Evolutionary conservation across 139 green algal genomes (phyloP).

Genomic region (Micromonas commoda): DNA sequence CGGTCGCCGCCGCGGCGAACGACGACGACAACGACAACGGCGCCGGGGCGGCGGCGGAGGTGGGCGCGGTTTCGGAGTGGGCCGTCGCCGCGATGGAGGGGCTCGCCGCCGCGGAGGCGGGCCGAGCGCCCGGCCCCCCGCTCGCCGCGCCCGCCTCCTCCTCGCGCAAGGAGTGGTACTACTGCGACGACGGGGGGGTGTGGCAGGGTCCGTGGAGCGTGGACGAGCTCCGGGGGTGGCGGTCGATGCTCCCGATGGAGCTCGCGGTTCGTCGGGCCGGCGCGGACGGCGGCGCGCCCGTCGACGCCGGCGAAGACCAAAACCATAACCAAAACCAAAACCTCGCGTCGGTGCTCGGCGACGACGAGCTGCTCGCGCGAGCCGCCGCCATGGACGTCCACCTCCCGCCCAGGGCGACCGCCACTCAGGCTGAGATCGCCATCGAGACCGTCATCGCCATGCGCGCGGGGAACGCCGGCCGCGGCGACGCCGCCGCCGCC

Average conservation of each 20-base stretch:
- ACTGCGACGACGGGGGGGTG: neutral
- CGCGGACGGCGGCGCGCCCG: neutral
- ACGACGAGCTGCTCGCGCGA: neutral
- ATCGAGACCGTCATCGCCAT: neutral
- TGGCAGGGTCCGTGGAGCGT: slow-evolving; percentile 11
- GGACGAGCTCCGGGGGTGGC: slow-evolving; percentile 2
- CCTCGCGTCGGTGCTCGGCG: slow-evolving; percentile 1
- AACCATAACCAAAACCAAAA: no score
- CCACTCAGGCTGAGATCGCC: neutral
- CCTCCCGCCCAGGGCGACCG: slow-evolving; percentile 1
- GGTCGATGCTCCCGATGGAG: slow-evolving; percentile 14
- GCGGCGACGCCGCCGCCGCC: neutral
- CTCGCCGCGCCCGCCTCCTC: no score
- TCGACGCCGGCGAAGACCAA: neutral
- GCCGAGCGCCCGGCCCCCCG: no score
- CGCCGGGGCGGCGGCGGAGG: no score
- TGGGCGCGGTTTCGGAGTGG: no score
- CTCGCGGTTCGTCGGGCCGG: no score
- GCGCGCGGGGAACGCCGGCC: neutral
- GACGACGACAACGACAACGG: neutral
- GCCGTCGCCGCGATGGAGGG: no score
- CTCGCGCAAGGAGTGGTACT: slow-evolving; percentile 12
- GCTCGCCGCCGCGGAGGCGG: no score
- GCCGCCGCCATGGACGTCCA: neutral
- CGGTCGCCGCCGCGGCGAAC: neutral